Base-by-base conservation (phyloP, 768 basidiomycete species). In the Fomitopsis pulvina region DNA sequence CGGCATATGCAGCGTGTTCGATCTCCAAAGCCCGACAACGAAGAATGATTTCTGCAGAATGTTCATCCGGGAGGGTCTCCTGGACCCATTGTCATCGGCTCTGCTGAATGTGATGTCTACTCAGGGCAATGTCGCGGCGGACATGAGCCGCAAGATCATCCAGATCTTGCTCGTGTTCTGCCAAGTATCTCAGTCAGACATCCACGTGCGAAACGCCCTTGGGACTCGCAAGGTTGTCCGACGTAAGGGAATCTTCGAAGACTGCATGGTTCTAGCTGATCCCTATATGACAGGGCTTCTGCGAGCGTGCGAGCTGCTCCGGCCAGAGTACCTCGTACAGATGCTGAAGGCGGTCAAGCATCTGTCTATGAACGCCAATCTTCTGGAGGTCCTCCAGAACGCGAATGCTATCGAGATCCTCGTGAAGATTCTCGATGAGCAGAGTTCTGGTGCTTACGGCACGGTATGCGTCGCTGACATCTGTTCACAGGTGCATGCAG, bases 21-120 rank as follows among this genome's bases (percentile, higher is more conserved):
- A 98, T 55, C 77, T 98, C 11, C 87, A 97, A 65, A 92, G 90
- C 41, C 90, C 96, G 7, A 96, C 94, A 3, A 93, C 94, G 10
- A 92, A 96, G 66, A 97, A 96, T 62, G 96, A 98, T 67, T 98
- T 98, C 63, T 97, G 94, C 62, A 81, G 96, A 9, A 94, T 98
- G 87, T 95, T 98, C 71, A 91, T 96, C 37, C 78, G 92, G 4
- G 96, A 98, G 68, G 96, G 96, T 24, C 72, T 99, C 2, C 73
- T 96, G 41, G 94, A 96, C 57, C 95, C 96, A 0, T 71, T 99
- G 1, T 91, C 93, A 1, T 82, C 86, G 2, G 96, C 95, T 2
- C 68, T 99, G 22, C 70, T 95, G 51, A 87, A 91, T 58, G 89
- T 97, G 47, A 90, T 94, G 76, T 78, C 80, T 2, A 84, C 79